Base-by-base conservation (phyloP, 2,329 filamentous ascomycete genomes). In the Nannizziopsis arthrosporioides region DNA sequence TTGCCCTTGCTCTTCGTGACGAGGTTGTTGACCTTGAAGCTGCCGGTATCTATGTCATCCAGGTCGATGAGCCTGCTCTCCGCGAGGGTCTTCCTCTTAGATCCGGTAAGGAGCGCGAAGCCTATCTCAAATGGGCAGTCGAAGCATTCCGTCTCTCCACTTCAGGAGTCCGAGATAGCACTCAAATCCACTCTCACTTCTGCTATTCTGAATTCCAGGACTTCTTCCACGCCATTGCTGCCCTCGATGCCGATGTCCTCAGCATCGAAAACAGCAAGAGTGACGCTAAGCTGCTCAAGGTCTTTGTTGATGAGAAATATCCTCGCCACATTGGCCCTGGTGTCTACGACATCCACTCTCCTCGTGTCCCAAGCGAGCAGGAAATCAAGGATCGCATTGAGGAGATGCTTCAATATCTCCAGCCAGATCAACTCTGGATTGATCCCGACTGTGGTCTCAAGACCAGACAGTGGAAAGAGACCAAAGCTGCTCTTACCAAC, bases 181-280 rank as follows among this genome's bases (percentile, higher is more conserved):
- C 92, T 59, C 92, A 98, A 80, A 95, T 98, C 71, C 92, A 98
- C 84, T 95, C 89, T 56, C 92, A 98, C 79, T 98, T 98, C 85
- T 98, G 92, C 73, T 98, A 98, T 83, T 96, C 92, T 46, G 92
- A 98, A 80, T 98, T 98, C 86, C 92, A 98, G 76, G 92, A 98
- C 78, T 98, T 98, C 81, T 98, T 98, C 88, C 87, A 96, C 74
- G 92, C 92, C 73, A 98, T 98, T 62, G 87, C 92, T 57, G 90
- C 92, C 53, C 84, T 98, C 56, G 92, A 98, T 68, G 90, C 92
- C 55, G 92, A 98, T 73, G 92, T 98, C 55, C 82, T 98, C 63
- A 94, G 86, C 66, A 98, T 98, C 62, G 92, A 98, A 84, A 98
- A 98, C 86, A 93, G 85, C 84, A 98, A 98, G 84, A 94, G 86